A percentile compares a stretch with the other conserved stretches of the same genome.
Conservation (phyloP, 305 asterid genomes). For the Striga hermonthica region DNA sequence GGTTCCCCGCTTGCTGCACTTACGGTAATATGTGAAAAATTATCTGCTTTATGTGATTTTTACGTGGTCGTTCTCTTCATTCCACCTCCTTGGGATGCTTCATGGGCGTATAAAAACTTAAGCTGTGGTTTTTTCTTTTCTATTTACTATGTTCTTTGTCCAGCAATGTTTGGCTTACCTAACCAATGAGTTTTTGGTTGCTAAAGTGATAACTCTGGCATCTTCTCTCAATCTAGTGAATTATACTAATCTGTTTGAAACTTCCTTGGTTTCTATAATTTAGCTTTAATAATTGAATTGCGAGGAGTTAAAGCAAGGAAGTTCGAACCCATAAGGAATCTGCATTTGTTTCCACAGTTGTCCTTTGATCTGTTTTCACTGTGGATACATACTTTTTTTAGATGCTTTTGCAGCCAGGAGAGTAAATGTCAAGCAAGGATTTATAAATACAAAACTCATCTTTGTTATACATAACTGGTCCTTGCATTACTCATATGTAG, state of each 20-base stretch:
- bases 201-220: conserved; percentile 1
- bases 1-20: conserved; percentile 96
- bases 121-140: conserved; percentile 23
- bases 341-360: not conserved
- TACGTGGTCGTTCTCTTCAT: conserved; percentile 8
- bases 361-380: conserved; percentile 6
- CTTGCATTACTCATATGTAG: no score
- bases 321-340: not conserved
- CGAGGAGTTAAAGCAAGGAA: not conserved
- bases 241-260: conserved; percentile 1
- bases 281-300: not conserved
- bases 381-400: not conserved
- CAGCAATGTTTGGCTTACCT: conserved; percentile 11
- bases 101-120: conserved; percentile 17
- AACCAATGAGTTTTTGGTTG: conserved; percentile 18
- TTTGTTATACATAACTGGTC: not conserved
- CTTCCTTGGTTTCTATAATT: conserved; percentile 3
- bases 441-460: not conserved
- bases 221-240: conserved; percentile 1
- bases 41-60: not conserved
- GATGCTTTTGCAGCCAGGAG: not conserved
- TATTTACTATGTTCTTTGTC: conserved; percentile 13
- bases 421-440: conserved; percentile 1
- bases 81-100: conserved; percentile 17
- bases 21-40: conserved; percentile 54